phyloP scores from a whole-genome alignment of 805 yeast species.

The Saturnispora gosingensis region DNA sequence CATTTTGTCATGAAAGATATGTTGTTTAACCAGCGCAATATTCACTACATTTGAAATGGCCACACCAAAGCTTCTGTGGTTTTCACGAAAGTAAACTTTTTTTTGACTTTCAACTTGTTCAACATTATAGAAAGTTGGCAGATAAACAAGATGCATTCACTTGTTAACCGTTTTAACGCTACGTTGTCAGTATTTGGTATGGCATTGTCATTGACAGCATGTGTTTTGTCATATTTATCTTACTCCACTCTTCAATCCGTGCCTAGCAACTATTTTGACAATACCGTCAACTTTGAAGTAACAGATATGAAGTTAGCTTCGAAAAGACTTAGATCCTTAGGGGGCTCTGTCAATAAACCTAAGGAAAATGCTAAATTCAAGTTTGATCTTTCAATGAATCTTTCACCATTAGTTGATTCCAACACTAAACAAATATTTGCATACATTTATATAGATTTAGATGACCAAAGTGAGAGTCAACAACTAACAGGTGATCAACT shows the following conservation, averaged over 20 bases:
- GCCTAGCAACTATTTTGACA: slow-evolving; percentile 5
- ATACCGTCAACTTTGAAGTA: slow-evolving; percentile 1
- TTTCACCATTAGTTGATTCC: slow-evolving; percentile 83
- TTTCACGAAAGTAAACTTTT: background rate
- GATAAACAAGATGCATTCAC: slow-evolving; percentile 4
- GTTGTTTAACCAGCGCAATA: too few relatives aligned
- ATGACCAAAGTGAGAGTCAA: slow-evolving; percentile 3
- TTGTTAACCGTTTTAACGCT: slow-evolving; percentile 1
- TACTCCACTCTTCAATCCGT: slow-evolving; percentile 1
- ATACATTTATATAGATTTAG: slow-evolving; percentile 74
- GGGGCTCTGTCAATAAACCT: slow-evolving; percentile 54
- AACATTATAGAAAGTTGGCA: background rate
- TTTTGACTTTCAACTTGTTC: background rate
- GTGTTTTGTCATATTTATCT: slow-evolving; percentile 6
- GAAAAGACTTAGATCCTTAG: slow-evolving; percentile 31
- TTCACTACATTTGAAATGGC: too few relatives aligned
- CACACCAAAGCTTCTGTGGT: background rate
- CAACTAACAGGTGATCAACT: background rate
- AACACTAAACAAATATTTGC: slow-evolving; percentile 95
- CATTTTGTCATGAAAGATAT: too few relatives aligned
- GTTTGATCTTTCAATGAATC: slow-evolving; percentile 69
- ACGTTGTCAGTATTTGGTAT: slow-evolving; percentile 1
- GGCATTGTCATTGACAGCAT: background rate
- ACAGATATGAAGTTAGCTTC: slow-evolving; percentile 7
- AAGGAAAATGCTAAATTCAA: slow-evolving; percentile 67